Base-by-base conservation (phyloP, 306 rosid species). In the Cicer judaicum region DNA sequence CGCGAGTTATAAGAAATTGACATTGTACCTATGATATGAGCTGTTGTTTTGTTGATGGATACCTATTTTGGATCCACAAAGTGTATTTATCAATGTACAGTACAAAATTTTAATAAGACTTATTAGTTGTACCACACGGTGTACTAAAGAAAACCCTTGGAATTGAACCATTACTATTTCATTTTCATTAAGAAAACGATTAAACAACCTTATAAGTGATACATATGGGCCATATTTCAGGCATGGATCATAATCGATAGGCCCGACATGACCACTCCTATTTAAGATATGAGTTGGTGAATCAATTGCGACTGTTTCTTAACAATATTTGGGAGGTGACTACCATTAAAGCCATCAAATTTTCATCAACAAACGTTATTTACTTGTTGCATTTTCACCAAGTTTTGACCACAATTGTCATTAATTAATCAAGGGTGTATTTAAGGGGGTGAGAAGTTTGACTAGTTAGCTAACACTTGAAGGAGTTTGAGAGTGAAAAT, bases 11-110 rank as follows among this genome's bases (percentile, higher is more conserved):
- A 40, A 73, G 63, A 73, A 50, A 84, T 79, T 75, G 79, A 76
- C 83, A 78, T 21, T 39, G 87, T 79, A 78, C 89, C 55, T 15
- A 6, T 38, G 21, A 41, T 56, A 68, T 85, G 92, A 85, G 86
- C 85, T 89, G 85, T 78, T 52, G 68, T 61, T 64, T 76, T 82
- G 68, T 84, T 72, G 83, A 79, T 81, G 29, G 63, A 63, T 55
- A 64, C 40, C 24, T 43, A 54, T 64, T 64, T 76, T 75, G 79
- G 85, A 75, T 86, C 74, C 83, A 71, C 61, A 39, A 42, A 62
- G 14, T 29, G 29, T 47, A 54, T 19, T 12, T 67, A 16, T 68
- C 66, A 46, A 7, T 40, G 8, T 18, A 66, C 36, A 13, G 44
- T 60, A n/a, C 24, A 15, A 2, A 70, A 0, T 18, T 63, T 70